These are phyloP conservation scores for Cladophialophora carrionii DNA, from an alignment of 2,329 filamentous ascomycete species.

Conservation along the genomic window DNA sequence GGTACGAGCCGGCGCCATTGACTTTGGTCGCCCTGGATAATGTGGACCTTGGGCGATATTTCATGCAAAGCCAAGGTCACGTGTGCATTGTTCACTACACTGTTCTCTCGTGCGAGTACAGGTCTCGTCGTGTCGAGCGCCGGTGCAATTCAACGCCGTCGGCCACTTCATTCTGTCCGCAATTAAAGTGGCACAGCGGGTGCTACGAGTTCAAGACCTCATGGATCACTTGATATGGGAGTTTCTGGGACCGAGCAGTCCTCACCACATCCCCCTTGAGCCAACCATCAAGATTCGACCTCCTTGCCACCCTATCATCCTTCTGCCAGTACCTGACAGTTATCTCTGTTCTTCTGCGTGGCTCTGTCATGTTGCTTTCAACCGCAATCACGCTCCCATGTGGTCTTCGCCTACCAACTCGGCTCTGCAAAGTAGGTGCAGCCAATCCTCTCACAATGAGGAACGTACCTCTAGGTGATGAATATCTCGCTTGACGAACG, in stretches of 20 bases:
- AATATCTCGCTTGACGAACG: background rate
- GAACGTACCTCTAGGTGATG: background rate
- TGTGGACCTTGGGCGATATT: no score
- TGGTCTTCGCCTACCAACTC: background rate
- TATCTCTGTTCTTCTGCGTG: background rate
- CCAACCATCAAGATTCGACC: background rate
- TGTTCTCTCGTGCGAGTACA: no score
- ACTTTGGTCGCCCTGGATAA: no score
- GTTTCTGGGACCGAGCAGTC: background rate
- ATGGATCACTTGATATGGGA: background rate
- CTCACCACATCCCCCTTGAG: background rate
- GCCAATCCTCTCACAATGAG: no score
- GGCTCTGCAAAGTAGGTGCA: background rate
- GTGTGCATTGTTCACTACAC: no score
- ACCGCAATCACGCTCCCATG: background rate
- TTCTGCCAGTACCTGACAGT: background rate
- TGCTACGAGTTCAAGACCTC: background rate
- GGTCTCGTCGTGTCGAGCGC: no score
- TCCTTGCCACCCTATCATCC: background rate
- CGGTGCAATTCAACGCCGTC: background rate
- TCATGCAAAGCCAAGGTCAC: no score
- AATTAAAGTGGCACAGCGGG: no score
- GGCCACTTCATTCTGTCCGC: background rate
- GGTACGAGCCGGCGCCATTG: no score
- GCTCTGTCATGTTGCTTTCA: background rate